These are phyloP conservation scores for Lasiosphaeria ovina DNA, from an alignment of 495 filamentous ascomycete genomes.

Conservation along the genomic window DNA sequence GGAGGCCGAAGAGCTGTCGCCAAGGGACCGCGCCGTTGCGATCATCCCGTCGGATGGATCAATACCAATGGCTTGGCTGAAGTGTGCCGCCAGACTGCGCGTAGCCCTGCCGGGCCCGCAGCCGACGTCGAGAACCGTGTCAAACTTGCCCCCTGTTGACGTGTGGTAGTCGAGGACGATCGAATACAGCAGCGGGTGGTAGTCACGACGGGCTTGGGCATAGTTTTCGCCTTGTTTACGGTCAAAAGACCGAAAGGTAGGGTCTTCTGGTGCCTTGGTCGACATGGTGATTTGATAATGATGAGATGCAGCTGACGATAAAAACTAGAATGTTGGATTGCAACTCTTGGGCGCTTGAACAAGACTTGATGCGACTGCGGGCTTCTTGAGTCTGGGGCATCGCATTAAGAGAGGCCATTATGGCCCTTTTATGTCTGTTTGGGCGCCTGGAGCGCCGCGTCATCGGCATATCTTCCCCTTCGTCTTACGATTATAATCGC, in stretches of 20 bases:
- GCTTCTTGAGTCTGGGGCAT: too few species aligned
- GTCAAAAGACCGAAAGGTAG: slow-evolving; percentile 49
- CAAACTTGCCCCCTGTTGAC: slow-evolving; percentile 44
- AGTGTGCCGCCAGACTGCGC: slow-evolving; percentile 38
- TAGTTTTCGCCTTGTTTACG: slow-evolving; percentile 46
- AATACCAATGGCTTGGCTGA: slow-evolving; percentile 44
- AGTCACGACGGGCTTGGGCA: slow-evolving; percentile 43
- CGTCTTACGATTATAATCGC: too few species aligned
- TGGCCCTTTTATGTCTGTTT: too few species aligned
- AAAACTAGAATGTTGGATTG: too few species aligned
- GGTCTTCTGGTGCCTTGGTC: background rate
- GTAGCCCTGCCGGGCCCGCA: slow-evolving; percentile 53
- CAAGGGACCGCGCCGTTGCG: slow-evolving; percentile 27
- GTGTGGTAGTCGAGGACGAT: slow-evolving; percentile 48
- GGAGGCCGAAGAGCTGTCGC: slow-evolving; percentile 25
- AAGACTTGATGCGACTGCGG: too few species aligned
- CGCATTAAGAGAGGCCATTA: too few species aligned
- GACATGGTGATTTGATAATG: too few species aligned
- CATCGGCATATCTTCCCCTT: too few species aligned
- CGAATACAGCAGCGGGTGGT: slow-evolving; percentile 42
- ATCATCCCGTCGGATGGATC: slow-evolving; percentile 57
- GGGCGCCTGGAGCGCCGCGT: too few species aligned
- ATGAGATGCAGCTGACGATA: too few species aligned
- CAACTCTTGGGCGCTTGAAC: too few species aligned
- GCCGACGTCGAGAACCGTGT: slow-evolving; percentile 51